Base-by-base conservation (phyloP, 257 asterid species). In the Scutellaria galericulata region DNA sequence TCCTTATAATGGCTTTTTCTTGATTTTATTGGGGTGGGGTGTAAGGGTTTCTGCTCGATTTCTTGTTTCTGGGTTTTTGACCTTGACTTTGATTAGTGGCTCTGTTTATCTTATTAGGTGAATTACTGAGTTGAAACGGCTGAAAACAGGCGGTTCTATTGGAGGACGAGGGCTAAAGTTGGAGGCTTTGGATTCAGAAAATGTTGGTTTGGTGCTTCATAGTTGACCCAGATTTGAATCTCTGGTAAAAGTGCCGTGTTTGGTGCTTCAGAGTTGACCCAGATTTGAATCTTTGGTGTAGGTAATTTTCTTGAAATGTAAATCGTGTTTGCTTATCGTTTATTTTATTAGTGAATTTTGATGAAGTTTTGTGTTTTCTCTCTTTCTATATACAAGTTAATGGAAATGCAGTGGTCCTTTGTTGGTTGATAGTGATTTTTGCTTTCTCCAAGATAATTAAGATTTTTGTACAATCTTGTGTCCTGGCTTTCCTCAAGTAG, bases 191-290 rank as follows among this genome's bases (percentile, higher is more conserved):
- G 75, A 62, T 75, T 73, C 56, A 75, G 70, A 64, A 66, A 74
- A 74, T 77, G 73, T 74, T 66, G 78, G 59, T 74, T 79, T 71
- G 68, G 75, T 18, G 78, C 59, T 52, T 66, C 27, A 39, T 60
- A 47, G 81, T 75, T 72, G 82, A 72, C 77, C 76, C 77, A 80
- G 79, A 77, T 81, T 78, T 64, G 75, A 60, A 66, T 81, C 67
- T 66, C 57, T 65, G 37, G 31, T 69, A 66, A 74, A 74, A 31
- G 5, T 31, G 2, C 37, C 37, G 37, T 31, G 54, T 74, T 79
- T 71, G 68, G 75, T 18, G 78, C 59, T 47, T 66, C 27, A 24
- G 65, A 40, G 81, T 75, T 72, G 82, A 72, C 77, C 76, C 77
- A 80, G 79, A 77, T 83, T 79, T 68, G 75, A 65, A 70, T 83